Evolutionary conservation across 2,329 filamentous ascomycete genomes (phyloP).

Genomic region (Ophiosphaerella herpotricha): DNA sequence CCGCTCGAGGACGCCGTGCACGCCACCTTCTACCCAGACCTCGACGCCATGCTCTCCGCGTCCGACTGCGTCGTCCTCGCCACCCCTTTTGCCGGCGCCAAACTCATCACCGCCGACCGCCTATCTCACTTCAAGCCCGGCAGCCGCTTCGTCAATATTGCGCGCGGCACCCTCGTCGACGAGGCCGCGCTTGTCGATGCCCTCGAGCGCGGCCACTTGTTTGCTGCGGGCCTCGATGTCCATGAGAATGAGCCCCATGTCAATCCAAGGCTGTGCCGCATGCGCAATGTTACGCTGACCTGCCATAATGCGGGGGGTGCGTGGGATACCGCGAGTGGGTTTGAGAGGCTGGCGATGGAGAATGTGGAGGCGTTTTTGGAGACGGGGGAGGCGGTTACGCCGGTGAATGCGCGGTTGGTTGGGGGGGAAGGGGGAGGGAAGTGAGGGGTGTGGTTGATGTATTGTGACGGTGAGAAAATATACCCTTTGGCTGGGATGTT

Average conservation of each 20-base stretch:
- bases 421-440: no score
- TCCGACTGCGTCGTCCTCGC: slow-evolving; percentile 40
- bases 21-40: slow-evolving; percentile 28
- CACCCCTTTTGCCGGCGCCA: slow-evolving; percentile 34
- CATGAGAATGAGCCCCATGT: slow-evolving; percentile 44
- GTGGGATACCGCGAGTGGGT: slow-evolving; percentile 61
- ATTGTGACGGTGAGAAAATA: no score
- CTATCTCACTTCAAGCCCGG: slow-evolving; percentile 28
- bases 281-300: slow-evolving; percentile 49
- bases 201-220: slow-evolving; percentile 36
- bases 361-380: slow-evolving; percentile 45
- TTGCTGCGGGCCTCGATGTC: slow-evolving; percentile 45
- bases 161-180: slow-evolving; percentile 41
- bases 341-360: slow-evolving; percentile 64
- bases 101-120: slow-evolving; percentile 17
- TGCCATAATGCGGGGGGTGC: slow-evolving; percentile 66
- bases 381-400: slow-evolving; percentile 54
- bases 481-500: no score
- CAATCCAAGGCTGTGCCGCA: slow-evolving; percentile 29
- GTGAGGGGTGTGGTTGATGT: not conserved
- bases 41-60: slow-evolving; percentile 35
- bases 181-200: slow-evolving; percentile 43
- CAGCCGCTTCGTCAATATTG: slow-evolving; percentile 42
- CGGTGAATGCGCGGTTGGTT: slow-evolving; percentile 58
- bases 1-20: slow-evolving; percentile 16